A percentile compares a stretch with the other conserved stretches of the same genome.
phyloP scores from a whole-genome alignment of 1,284 basidiomycete genomes.

The Fistulinella staudtii region DNA sequence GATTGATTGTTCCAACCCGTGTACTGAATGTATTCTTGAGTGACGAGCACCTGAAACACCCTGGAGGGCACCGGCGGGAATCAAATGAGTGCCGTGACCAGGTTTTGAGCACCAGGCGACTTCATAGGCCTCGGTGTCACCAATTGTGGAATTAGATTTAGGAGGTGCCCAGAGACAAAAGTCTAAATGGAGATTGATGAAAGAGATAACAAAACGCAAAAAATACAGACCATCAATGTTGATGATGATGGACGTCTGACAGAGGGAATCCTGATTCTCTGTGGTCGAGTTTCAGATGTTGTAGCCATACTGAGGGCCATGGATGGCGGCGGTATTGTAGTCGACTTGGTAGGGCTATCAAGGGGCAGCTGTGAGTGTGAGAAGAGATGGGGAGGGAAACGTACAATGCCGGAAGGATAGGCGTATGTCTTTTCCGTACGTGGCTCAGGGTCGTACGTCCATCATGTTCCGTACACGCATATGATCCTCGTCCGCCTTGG shows the following conservation, averaged over 20 bases:
- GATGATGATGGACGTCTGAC: constrained; percentile 62
- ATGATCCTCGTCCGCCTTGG: no score
- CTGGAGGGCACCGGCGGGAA: constrained; percentile 46
- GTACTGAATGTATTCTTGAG: constrained; percentile 59
- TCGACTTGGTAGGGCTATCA: constrained; percentile 56
- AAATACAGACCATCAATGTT: constrained; percentile 42
- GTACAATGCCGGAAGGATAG: constrained; percentile 48
- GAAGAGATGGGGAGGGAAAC: constrained; percentile 13
- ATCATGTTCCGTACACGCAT: no score
- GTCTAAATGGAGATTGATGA: constrained; percentile 21
- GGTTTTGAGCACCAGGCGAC: constrained; percentile 62
- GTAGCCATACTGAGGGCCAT: constrained; percentile 61
- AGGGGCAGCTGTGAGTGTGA: constrained; percentile 1
- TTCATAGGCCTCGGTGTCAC: constrained; percentile 53
- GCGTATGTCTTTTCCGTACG: constrained; percentile 50
- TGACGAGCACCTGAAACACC: constrained; percentile 56
- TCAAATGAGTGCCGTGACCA: constrained; percentile 53
- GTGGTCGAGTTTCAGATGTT: constrained; percentile 72
- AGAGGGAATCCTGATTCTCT: constrained; percentile 52
- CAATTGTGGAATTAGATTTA: constrained; percentile 36
- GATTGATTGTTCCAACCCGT: constrained; percentile 64
- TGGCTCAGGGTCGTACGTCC: constrained; percentile 42
- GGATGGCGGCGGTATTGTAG: constrained; percentile 42
- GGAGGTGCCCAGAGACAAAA: constrained; percentile 42
- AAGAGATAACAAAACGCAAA: neutral